Evolutionary conservation across 345 rosid species (phyloP).

Genomic region (Ricinus communis): DNA sequence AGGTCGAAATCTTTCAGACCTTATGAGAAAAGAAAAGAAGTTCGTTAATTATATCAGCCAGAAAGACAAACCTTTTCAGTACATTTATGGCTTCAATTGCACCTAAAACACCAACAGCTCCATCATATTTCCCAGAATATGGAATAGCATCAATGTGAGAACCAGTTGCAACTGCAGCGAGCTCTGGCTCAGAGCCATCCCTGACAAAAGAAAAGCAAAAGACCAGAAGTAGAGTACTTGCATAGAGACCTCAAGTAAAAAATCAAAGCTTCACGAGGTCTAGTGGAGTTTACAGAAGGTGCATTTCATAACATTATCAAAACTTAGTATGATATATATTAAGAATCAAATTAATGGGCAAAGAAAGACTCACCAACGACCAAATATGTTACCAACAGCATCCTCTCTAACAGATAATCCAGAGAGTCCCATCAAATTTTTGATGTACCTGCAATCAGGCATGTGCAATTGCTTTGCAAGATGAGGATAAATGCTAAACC

Average conservation of each 20-base stretch:
- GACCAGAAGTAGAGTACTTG: not conserved
- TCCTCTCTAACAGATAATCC: constrained; percentile 86
- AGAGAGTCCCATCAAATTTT: constrained; percentile 70
- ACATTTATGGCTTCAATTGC: constrained; percentile 92
- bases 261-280: not conserved
- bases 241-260: not conserved
- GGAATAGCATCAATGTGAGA: constrained; percentile 99
- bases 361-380: constrained; percentile 65
- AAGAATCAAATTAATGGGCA: not conserved
- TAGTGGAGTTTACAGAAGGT: not conserved
- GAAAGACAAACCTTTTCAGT: constrained; percentile 59
- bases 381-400: constrained; percentile 90
- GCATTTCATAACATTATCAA: not conserved
- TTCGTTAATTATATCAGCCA: constrained; percentile 11
- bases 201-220: constrained; percentile 35
- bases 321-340: not conserved
- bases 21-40: not conserved
- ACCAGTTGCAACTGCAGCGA: constrained; percentile 78
- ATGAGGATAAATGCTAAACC: too few species aligned
- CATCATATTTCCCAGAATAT: constrained; percentile 92
- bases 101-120: constrained; percentile 95
- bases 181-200: constrained; percentile 73
- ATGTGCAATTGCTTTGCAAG: too few species aligned
- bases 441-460: constrained; percentile 55
- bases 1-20: not conserved